These are phyloP conservation scores for Sarocladium strictum DNA, from an alignment of 2,329 filamentous ascomycete genomes.

Conservation along the genomic window DNA sequence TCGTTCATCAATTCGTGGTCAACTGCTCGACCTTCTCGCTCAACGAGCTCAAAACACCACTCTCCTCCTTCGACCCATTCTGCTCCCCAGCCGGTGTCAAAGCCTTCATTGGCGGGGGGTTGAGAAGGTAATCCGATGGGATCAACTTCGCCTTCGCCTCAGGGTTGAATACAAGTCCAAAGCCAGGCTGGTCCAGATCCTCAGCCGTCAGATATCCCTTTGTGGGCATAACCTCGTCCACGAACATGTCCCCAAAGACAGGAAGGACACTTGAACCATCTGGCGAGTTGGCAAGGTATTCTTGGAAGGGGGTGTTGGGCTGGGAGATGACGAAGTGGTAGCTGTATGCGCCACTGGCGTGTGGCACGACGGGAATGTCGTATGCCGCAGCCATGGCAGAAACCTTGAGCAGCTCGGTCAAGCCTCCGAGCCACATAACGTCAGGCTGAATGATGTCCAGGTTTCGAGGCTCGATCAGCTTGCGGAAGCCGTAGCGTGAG, in stretches of 20 bases:
- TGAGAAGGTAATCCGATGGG: slow-evolving; percentile 66
- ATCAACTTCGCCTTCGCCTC: slow-evolving; percentile 65
- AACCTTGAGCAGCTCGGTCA: slow-evolving; percentile 89
- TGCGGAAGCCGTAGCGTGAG: slow-evolving; percentile 89
- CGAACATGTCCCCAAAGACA: slow-evolving; percentile 86
- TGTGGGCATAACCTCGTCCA: slow-evolving; percentile 82
- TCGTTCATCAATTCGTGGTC: slow-evolving; percentile 16
- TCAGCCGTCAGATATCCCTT: slow-evolving; percentile 76
- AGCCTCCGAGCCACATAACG: slow-evolving; percentile 93
- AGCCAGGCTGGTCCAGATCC: slow-evolving; percentile 82
- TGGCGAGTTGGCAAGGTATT: slow-evolving; percentile 89
- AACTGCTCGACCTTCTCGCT: slow-evolving; percentile 29
- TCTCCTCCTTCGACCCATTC: slow-evolving; percentile 15
- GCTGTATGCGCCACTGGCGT: slow-evolving; percentile 88
- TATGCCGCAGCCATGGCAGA: slow-evolving; percentile 86
- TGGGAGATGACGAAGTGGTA: slow-evolving; percentile 96
- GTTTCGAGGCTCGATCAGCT: slow-evolving; percentile 85
- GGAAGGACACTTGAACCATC: slow-evolving; percentile 86
- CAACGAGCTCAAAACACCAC: slow-evolving; percentile 24
- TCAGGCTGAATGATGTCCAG: slow-evolving; percentile 93
- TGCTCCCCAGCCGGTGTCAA: slow-evolving; percentile 23
- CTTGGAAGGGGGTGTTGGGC: slow-evolving; percentile 89
- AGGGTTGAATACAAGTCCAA: slow-evolving; percentile 82
- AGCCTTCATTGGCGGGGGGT: slow-evolving; percentile 51
- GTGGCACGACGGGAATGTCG: slow-evolving; percentile 91